phyloP scores from a whole-genome alignment of 2,329 filamentous ascomycete species.

The Coniochaeta sp. region DNA sequence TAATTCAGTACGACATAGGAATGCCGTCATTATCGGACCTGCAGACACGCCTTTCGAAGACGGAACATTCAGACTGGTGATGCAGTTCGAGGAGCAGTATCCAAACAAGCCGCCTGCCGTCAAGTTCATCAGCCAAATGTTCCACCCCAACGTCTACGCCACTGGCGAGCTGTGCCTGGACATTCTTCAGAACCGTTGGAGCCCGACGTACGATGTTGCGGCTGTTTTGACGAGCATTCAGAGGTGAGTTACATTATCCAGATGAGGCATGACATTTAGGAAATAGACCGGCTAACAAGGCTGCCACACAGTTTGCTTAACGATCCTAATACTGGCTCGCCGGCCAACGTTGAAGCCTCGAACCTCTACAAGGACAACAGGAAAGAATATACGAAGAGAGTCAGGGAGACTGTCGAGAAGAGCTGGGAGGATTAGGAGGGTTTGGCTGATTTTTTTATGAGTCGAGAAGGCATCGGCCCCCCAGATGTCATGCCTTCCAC shows the following conservation, averaged over 20 bases:
- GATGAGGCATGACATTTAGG: not conserved
- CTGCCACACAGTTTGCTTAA: constrained; percentile 66
- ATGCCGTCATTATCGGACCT: constrained; percentile 95
- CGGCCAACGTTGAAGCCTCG: constrained; percentile 94
- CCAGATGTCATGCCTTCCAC: not conserved
- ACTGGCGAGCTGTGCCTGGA: constrained; percentile 95
- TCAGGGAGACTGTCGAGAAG: constrained; percentile 96
- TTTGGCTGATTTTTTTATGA: not conserved
- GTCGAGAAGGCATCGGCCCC: not conserved
- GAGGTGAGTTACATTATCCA: constrained; percentile 62
- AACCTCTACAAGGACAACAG: constrained; percentile 98
- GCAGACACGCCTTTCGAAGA: constrained; percentile 98
- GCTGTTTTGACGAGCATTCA: constrained; percentile 97
- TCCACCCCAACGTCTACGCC: constrained; percentile 97
- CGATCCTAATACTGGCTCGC: constrained; percentile 96
- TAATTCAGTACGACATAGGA: constrained; percentile 48
- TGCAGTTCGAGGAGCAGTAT: constrained; percentile 99
- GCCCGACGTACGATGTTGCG: constrained; percentile 95
- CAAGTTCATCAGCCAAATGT: constrained; percentile 99
- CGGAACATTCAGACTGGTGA: constrained; percentile 92
- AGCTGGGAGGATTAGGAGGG: constrained; percentile 90
- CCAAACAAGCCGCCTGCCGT: constrained; percentile 96
- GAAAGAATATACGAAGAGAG: constrained; percentile 91
- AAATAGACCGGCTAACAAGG: not conserved
- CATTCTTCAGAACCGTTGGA: constrained; percentile 97